Conservation (phyloP, 2,329 filamentous ascomycete genomes). For the Fusarium buharicum region DNA sequence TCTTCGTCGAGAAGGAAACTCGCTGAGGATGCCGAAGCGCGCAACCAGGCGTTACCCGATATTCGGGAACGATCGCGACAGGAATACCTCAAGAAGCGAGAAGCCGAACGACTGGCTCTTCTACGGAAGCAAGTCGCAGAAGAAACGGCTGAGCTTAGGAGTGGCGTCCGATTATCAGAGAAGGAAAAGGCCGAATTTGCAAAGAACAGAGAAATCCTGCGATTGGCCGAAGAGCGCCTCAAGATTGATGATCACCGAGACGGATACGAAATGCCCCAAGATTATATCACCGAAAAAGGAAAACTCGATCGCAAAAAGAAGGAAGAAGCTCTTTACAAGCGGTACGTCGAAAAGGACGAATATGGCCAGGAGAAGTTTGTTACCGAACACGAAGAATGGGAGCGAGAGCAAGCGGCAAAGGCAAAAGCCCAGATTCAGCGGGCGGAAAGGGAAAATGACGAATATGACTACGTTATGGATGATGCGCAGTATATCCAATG, state of each 20-base stretch:
- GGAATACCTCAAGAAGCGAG: constrained; percentile 92
- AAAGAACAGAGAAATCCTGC: constrained; percentile 83
- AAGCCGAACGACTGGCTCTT: constrained; percentile 85
- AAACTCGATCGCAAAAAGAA: constrained; percentile 90
- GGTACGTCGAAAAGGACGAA: constrained; percentile 88
- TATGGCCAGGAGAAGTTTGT: constrained; percentile 89
- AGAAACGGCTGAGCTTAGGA: constrained; percentile 82
- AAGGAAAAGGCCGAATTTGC: constrained; percentile 88
- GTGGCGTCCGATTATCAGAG: constrained; percentile 78
- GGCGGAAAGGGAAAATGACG: constrained; percentile 78
- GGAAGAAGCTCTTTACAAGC: constrained; percentile 87
- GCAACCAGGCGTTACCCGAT: constrained; percentile 79
- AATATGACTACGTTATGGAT: constrained; percentile 95
- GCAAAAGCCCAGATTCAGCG: constrained; percentile 86
- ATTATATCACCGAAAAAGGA: constrained; percentile 93
- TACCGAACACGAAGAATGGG: constrained; percentile 97
- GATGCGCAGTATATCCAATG: constrained; percentile 89
- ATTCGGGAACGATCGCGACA: constrained; percentile 86
- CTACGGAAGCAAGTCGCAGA: constrained; percentile 90
- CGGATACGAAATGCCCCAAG: constrained; percentile 92
- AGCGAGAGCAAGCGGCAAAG: constrained; percentile 86
- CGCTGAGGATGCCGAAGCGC: constrained; percentile 68
- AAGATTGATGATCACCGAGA: constrained; percentile 91
- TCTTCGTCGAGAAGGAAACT: constrained; percentile 65
- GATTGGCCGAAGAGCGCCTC: constrained; percentile 84